These are phyloP conservation scores for Didymellaceae sp. DNA, from an alignment of 2,329 filamentous ascomycete genomes.

Conservation along the genomic window DNA sequence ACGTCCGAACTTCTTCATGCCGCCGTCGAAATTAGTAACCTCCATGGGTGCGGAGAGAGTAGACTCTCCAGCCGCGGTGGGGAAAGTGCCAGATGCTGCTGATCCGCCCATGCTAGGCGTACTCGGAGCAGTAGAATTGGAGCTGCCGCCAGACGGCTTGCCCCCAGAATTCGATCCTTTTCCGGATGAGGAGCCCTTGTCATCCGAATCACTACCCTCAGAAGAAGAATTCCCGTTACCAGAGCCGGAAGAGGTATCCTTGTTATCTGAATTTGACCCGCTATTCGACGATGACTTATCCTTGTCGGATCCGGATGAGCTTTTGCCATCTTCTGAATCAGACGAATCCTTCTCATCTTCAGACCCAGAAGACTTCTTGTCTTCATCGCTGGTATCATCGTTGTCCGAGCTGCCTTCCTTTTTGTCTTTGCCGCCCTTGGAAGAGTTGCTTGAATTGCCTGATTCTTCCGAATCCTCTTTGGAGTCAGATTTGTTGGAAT, in stretches of 20 bases:
- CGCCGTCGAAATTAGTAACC: slow-evolving; percentile 32
- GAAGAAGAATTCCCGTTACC: not conserved
- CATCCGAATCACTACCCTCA: not conserved
- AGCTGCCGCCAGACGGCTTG: slow-evolving; percentile 8
- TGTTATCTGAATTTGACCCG: not conserved
- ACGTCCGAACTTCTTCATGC: slow-evolving; percentile 31
- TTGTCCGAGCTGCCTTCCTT: not conserved
- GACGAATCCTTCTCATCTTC: no score
- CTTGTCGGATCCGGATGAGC: no score
- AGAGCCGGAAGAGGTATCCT: not conserved
- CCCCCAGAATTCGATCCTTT: no score
- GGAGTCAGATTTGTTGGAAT: slow-evolving; percentile 2
- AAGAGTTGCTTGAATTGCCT: not conserved
- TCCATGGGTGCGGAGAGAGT: slow-evolving; percentile 27
- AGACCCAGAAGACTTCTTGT: not conserved
- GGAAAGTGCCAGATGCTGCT: slow-evolving; percentile 27
- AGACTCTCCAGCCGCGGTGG: slow-evolving; percentile 27
- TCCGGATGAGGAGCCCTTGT: not conserved
- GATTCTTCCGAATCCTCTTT: no score
- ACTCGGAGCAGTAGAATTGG: slow-evolving; percentile 10
- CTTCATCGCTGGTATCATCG: not conserved
- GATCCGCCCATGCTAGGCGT: slow-evolving; percentile 14
- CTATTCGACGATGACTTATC: no score
- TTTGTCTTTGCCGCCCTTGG: not conserved
- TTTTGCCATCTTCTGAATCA: no score